Evolutionary conservation across 73 alveolate genomes (phyloP).

Genomic region (Paraurostyla sp.): DNA sequence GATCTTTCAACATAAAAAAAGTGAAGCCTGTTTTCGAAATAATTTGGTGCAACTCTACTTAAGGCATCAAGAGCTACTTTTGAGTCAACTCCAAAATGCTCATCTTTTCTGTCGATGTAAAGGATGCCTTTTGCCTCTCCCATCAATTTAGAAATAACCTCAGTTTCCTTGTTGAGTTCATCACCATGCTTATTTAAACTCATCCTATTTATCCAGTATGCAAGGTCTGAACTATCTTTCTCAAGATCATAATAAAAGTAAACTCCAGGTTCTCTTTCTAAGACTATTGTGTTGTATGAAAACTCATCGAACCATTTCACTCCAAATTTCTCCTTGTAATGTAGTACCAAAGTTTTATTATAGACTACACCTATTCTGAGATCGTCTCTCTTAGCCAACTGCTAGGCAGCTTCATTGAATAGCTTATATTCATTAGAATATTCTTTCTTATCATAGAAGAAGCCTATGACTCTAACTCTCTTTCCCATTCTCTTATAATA

Average conservation of each 20-base stretch:
- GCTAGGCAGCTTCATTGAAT: conserved; percentile 57
- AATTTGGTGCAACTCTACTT: conserved; percentile 49
- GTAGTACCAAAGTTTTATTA: conserved; percentile 3
- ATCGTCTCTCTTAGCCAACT: conserved; percentile 62
- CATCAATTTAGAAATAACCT: background rate
- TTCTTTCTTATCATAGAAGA: conserved; percentile 65
- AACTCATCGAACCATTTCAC: conserved; percentile 65
- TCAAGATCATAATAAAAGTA: conserved; percentile 50
- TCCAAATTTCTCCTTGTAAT: conserved; percentile 56
- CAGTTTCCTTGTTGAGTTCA: conserved; percentile 31
- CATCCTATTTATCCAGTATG: conserved; percentile 58
- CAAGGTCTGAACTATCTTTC: conserved; percentile 30
- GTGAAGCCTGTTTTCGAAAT: conserved; percentile 28
- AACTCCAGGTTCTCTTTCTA: conserved; percentile 57
- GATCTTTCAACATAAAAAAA: conserved; percentile 27
- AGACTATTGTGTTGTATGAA: conserved; percentile 62
- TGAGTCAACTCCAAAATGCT: conserved; percentile 9
- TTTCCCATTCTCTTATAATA: conserved; percentile 51
- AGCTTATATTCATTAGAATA: conserved; percentile 53
- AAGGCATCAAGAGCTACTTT: conserved; percentile 49
- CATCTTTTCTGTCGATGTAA: conserved; percentile 13
- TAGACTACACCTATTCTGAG: conserved; percentile 53
- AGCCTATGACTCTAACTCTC: conserved; percentile 58
- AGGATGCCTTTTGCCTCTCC: conserved; percentile 16
- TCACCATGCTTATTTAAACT: conserved; percentile 47